phyloP scores from a whole-genome alignment of 2,329 filamentous ascomycete genomes.

The Fusarium redolens region DNA sequence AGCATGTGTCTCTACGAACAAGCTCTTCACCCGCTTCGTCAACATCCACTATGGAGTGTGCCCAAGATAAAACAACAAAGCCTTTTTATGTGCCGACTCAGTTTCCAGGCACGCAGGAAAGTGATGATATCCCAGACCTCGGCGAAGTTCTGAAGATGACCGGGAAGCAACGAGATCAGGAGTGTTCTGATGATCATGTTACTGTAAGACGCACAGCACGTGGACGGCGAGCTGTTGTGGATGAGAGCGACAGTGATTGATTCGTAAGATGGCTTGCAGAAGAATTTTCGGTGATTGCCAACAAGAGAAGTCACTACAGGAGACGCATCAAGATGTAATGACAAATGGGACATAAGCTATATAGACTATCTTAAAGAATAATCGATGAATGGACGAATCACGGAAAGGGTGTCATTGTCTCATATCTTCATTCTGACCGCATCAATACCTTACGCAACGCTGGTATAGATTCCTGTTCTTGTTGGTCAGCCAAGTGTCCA shows the following conservation, averaged over 20 bases:
- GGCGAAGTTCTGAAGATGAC: constrained; percentile 44
- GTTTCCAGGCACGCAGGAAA: constrained; percentile 56
- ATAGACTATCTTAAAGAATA: constrained; percentile 23
- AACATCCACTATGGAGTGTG: constrained; percentile 31
- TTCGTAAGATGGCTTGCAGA: constrained; percentile 21
- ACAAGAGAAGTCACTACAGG: background rate
- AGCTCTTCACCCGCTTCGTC: constrained; percentile 32
- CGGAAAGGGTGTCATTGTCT: background rate
- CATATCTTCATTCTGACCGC: background rate
- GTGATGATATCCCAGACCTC: constrained; percentile 53
- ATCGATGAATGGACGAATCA: constrained; percentile 31
- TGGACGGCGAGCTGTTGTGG: constrained; percentile 44
- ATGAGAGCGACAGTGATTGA: constrained; percentile 49
- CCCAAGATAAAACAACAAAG: constrained; percentile 26
- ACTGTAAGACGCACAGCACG: constrained; percentile 37
- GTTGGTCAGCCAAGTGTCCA: constrained; percentile 29
- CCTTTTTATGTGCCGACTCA: constrained; percentile 54
- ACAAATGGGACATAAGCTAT: constrained; percentile 32
- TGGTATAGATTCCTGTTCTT: constrained; percentile 20
- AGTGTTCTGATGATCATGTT: constrained; percentile 35
- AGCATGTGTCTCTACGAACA: constrained; percentile 47
- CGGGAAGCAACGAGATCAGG: background rate
- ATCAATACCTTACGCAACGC: background rate
- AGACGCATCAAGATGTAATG: constrained; percentile 15
- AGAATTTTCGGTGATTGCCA: background rate